Conservation (phyloP, 2,329 filamentous ascomycete species). For the Diplodia scrobiculata region DNA sequence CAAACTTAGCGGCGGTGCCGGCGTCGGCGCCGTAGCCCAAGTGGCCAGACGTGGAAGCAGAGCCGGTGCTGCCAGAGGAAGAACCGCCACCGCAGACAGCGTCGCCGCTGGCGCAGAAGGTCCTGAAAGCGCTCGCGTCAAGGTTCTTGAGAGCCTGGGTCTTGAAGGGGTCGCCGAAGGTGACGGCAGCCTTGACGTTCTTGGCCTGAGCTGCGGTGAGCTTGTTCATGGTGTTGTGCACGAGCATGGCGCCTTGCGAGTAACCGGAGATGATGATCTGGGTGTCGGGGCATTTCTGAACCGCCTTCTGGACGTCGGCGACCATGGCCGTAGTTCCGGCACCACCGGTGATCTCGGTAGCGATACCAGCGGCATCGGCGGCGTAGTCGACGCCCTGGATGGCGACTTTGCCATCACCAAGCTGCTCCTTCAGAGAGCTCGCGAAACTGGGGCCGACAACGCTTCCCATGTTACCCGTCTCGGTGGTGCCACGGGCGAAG, state of each 20-base stretch:
- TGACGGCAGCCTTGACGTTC: conserved; percentile 38
- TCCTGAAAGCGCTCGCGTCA: conserved; percentile 36
- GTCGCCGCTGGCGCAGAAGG: conserved; percentile 27
- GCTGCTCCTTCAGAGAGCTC: conserved; percentile 46
- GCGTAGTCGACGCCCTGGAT: conserved; percentile 60
- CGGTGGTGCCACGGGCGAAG: conserved; percentile 59
- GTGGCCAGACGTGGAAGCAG: conserved; percentile 36
- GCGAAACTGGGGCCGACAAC: conserved; percentile 57
- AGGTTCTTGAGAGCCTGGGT: conserved; percentile 34
- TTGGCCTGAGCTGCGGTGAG: background rate
- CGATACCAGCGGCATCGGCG: conserved; percentile 41
- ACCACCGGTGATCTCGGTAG: conserved; percentile 36
- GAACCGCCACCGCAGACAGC: conserved; percentile 36
- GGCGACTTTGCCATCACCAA: conserved; percentile 50
- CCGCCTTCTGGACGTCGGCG: conserved; percentile 52
- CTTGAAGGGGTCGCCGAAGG: conserved; percentile 46
- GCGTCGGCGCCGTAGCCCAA: conserved; percentile 39
- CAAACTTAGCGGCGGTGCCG: conserved; percentile 37
- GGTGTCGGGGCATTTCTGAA: conserved; percentile 50
- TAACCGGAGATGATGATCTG: conserved; percentile 54
- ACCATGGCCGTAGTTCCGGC: conserved; percentile 21
- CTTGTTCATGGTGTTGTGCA: conserved; percentile 35
- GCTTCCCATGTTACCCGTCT: conserved; percentile 56
- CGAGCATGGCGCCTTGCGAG: conserved; percentile 41
- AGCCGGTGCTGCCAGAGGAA: conserved; percentile 4